These are phyloP conservation scores for Haplosporangium gracile DNA, from an alignment of 192 early-diverging fungal genomes.

Conservation along the genomic window DNA sequence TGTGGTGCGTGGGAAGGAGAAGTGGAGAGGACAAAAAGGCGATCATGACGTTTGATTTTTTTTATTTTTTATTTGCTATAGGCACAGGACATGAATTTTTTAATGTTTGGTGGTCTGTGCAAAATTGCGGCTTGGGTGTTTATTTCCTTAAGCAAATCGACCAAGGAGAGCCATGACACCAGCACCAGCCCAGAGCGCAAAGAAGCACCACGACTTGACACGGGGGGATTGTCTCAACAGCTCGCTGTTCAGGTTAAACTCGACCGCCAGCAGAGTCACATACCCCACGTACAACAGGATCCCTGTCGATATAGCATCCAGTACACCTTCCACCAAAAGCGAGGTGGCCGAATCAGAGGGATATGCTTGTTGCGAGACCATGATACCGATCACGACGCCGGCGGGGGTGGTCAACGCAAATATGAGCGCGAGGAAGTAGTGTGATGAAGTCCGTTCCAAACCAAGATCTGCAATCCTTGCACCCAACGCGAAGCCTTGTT, in stretches of 20 bases:
- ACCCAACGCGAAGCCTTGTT: slow-evolving; percentile 75
- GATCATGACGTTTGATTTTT: background rate
- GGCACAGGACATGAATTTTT: too few relatives aligned
- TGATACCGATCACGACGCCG: slow-evolving; percentile 83
- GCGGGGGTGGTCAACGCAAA: slow-evolving; percentile 83
- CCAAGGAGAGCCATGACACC: slow-evolving; percentile 82
- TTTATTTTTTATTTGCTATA: background rate
- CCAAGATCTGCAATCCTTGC: slow-evolving; percentile 71
- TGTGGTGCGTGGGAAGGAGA: background rate
- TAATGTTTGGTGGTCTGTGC: background rate
- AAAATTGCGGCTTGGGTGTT: background rate
- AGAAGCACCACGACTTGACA: slow-evolving; percentile 66
- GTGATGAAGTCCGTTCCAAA: slow-evolving; percentile 57
- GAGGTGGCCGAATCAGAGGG: slow-evolving; percentile 62
- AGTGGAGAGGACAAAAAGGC: too few relatives aligned
- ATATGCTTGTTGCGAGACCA: slow-evolving; percentile 66
- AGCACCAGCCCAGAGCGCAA: slow-evolving; percentile 78
- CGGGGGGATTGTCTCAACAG: slow-evolving; percentile 46
- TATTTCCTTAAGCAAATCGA: slow-evolving; percentile 16
- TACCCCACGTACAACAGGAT: slow-evolving; percentile 85
- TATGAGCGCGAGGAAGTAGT: slow-evolving; percentile 66
- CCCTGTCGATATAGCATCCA: slow-evolving; percentile 83
- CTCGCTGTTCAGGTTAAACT: slow-evolving; percentile 69
- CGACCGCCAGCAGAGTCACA: slow-evolving; percentile 78
- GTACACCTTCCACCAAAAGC: slow-evolving; percentile 75